Evolutionary conservation across 495 filamentous ascomycete genomes (phyloP).

Genomic region (Aspergillus saccharolyticus): DNA sequence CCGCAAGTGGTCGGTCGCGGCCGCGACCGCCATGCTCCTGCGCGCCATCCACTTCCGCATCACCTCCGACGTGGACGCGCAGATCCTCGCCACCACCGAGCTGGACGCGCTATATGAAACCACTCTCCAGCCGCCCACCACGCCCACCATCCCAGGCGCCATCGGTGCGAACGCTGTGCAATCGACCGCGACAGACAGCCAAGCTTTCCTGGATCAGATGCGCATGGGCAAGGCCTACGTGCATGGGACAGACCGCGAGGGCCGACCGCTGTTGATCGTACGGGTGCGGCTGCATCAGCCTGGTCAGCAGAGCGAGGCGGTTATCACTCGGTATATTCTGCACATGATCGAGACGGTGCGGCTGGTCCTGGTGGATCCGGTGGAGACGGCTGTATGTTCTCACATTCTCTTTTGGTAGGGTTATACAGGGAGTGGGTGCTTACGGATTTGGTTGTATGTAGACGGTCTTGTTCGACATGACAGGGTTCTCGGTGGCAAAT

Average conservation of each 20-base stretch:
- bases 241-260: conserved; percentile 76
- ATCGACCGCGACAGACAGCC: conserved; percentile 54
- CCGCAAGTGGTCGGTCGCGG: conserved; percentile 90
- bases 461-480: conserved; percentile 91
- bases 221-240: conserved; percentile 88
- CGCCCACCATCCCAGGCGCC: not conserved
- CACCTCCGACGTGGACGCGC: conserved; percentile 72
- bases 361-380: conserved; percentile 63
- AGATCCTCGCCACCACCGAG: conserved; percentile 75
- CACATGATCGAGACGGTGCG: conserved; percentile 88
- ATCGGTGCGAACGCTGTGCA: not conserved
- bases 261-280: conserved; percentile 78
- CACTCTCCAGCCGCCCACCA: not conserved
- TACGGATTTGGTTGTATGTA: conserved; percentile 20
- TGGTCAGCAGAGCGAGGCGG: conserved; percentile 79
- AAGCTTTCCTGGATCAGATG: conserved; percentile 79
- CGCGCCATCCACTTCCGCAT: conserved; percentile 84
- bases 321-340: conserved; percentile 80
- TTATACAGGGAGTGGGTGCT: not conserved
- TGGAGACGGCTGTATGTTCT: conserved; percentile 79
- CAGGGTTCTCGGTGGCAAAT: conserved; percentile 82
- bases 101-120: conserved; percentile 41
- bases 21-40: conserved; percentile 85
- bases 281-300: conserved; percentile 72
- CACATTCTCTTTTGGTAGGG: not conserved